Percentiles rank a stretch among this genome's conserved stretches.
Evolutionary conservation across 1,284 basidiomycete species (phyloP).

Genomic region (Boletus semigastroideus): DNA sequence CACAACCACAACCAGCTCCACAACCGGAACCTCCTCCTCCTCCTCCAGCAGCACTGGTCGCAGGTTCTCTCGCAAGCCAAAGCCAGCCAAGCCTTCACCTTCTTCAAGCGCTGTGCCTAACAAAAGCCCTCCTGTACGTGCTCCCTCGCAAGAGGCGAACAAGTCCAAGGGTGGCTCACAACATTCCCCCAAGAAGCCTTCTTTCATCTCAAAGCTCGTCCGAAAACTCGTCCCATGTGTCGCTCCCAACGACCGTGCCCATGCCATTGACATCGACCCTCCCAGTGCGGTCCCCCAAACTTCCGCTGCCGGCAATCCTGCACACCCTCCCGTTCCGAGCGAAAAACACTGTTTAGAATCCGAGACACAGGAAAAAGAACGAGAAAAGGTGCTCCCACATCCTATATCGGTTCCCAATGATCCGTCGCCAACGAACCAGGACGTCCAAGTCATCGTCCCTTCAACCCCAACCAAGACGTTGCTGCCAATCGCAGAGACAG

Average conservation of each 20-base stretch:
- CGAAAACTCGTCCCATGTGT: constrained; percentile 52
- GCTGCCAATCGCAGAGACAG: constrained; percentile 50
- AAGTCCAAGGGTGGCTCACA: constrained; percentile 38
- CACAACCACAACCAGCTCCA: constrained; percentile 24
- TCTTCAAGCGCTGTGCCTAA: constrained; percentile 20
- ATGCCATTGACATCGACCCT: constrained; percentile 36
- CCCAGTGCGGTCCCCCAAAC: constrained; percentile 12
- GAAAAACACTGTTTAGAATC: constrained; percentile 28
- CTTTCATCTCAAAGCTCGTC: constrained; percentile 47
- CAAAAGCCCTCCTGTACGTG: constrained; percentile 35
- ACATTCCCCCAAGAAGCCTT: constrained; percentile 38
- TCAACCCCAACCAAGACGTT: constrained; percentile 43
- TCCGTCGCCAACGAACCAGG: constrained; percentile 28
- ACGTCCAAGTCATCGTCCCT: constrained; percentile 42
- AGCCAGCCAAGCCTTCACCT: constrained; percentile 16
- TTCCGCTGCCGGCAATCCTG: constrained; percentile 12
- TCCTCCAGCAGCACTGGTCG: constrained; percentile 24
- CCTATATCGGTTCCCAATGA: constrained; percentile 23
- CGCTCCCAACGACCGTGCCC: constrained; percentile 40
- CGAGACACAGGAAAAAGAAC: constrained; percentile 31
- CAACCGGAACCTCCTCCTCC: constrained; percentile 23
- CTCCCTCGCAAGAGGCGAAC: constrained; percentile 35
- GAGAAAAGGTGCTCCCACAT: constrained; percentile 21
- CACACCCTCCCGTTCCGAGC: constrained; percentile 14
- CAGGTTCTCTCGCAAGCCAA: constrained; percentile 35